Evolutionary conservation across 176 grass and related monocot species (phyloP).

Genomic region (Poa annua): DNA sequence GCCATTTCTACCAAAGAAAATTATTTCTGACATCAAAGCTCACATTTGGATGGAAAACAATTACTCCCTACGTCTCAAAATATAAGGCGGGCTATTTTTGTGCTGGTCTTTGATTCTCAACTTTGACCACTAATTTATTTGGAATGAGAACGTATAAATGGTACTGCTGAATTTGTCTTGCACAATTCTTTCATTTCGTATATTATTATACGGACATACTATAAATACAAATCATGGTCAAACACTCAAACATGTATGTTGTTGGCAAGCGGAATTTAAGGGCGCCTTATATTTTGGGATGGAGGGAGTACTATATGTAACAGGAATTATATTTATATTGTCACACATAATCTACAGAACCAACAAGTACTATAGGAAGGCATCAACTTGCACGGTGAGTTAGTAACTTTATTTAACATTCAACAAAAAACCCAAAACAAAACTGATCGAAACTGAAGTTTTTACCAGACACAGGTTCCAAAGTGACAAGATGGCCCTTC

Average conservation of each 20-base stretch:
- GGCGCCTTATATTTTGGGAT: too few relatives aligned
- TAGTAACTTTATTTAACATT: slow-evolving; percentile 6
- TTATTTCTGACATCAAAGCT: neutral
- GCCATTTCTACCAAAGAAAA: neutral
- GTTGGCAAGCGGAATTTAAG: too few relatives aligned
- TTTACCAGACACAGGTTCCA: slow-evolving; percentile 84
- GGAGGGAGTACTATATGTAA: neutral
- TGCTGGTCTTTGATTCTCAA: too few relatives aligned
- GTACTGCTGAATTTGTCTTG: too few relatives aligned
- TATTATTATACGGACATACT: too few relatives aligned
- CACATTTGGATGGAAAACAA: slow-evolving; percentile 29
- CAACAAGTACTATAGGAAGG: neutral
- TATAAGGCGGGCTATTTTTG: too few relatives aligned
- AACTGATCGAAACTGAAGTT: slow-evolving; percentile 14
- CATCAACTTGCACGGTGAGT: neutral
- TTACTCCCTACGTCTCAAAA: neutral
- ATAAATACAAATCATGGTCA: too few relatives aligned
- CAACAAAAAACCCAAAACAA: neutral
- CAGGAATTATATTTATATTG: neutral
- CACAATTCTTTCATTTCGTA: too few relatives aligned
- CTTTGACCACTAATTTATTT: too few relatives aligned
- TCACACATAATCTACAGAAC: slow-evolving; percentile 8
- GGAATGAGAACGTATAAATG: too few relatives aligned
- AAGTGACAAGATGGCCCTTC: slow-evolving; percentile 70
- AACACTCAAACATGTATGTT: too few relatives aligned